Evolutionary conservation across 352 stramenopile genomes (phyloP).

Genomic region (Plasmopara viticola): DNA sequence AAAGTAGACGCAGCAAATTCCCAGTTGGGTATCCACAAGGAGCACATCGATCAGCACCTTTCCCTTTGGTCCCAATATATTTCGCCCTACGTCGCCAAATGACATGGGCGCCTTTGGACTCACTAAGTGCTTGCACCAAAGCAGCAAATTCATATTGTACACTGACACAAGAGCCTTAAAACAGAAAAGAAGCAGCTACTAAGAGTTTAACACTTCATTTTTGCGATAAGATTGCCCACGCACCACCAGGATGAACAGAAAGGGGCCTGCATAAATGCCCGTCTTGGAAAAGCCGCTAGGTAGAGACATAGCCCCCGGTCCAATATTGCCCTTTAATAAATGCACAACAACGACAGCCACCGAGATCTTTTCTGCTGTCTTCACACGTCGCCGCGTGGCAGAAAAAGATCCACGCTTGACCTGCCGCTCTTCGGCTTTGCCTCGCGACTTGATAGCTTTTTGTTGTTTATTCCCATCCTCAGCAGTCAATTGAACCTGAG

Average conservation of each 20-base stretch:
- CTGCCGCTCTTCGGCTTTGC: neutral
- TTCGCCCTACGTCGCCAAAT: conserved; percentile 63
- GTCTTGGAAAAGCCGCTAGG: conserved; percentile 73
- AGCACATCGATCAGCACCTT: conserved; percentile 76
- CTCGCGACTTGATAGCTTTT: conserved; percentile 1
- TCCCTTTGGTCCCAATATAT: conserved; percentile 51
- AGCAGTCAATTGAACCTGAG: conserved; percentile 2
- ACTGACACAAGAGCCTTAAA: conserved; percentile 56
- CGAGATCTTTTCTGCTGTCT: conserved; percentile 40
- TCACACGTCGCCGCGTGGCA: conserved; percentile 4
- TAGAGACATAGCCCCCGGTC: conserved; percentile 70
- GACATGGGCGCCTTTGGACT: conserved; percentile 48
- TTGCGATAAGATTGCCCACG: neutral
- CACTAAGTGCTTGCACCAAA: conserved; percentile 59
- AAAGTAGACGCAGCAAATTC: conserved; percentile 83
- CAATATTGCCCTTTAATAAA: conserved; percentile 73
- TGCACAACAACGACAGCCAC: conserved; percentile 54
- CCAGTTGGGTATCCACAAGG: conserved; percentile 67
- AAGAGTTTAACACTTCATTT: neutral
- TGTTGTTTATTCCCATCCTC: neutral
- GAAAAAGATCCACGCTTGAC: conserved; percentile 16
- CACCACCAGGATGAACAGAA: conserved; percentile 49
- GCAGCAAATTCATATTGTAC: conserved; percentile 81
- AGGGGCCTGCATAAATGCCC: conserved; percentile 44
- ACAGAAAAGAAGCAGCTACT: neutral